Evolutionary conservation across 345 rosid species (phyloP), one percentile per base, ranked within the genome.

Genomic region (Salix dunnii): DNA sequence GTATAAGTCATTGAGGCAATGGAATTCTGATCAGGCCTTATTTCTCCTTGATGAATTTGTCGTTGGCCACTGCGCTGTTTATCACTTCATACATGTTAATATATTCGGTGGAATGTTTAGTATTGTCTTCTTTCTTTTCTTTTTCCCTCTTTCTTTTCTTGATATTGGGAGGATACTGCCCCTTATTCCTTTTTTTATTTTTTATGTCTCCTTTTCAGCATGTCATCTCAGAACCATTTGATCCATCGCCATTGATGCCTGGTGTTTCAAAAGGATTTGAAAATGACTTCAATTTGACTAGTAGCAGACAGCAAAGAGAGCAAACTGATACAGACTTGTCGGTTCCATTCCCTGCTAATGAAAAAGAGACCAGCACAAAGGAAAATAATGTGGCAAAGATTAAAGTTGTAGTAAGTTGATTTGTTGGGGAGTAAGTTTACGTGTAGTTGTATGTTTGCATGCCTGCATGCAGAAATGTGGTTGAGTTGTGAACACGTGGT

Each of bases 341-440:
- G 10, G 78, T 68, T 74, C 58, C 88, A 28, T 78, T 84, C 67
- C 78, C 87, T 55, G 67, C 70, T 27, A 87, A 28, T 79, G 99
- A 93, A 73, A 96, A 91, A 78, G 99, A 96, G 82, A 89, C 36
- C 84, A 88, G 62, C 74, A 75, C 83, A 3, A 92, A 83, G 81
- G 99, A 93, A 84, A 96, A 68, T 82, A 93, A 87, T 84, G 93
- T 88, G 76, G 98, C 98, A 66, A 96, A 96, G 81, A 91, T 96
- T 74, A 93, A 88, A 96, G 99, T 96, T 76, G 98, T 96, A 94
- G 99, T 93, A 86, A 82, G 99, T 74, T 66, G 68, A 65, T 78
- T 81, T 66, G 53, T 38, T 7, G 62, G 23, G 40, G 68, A 42
- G 40, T 49, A 25, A 28, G 31, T 75, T 48, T 67, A n/a, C 55